Conservation (phyloP, 768 basidiomycete species). For the Ramaria rubella region DNA sequence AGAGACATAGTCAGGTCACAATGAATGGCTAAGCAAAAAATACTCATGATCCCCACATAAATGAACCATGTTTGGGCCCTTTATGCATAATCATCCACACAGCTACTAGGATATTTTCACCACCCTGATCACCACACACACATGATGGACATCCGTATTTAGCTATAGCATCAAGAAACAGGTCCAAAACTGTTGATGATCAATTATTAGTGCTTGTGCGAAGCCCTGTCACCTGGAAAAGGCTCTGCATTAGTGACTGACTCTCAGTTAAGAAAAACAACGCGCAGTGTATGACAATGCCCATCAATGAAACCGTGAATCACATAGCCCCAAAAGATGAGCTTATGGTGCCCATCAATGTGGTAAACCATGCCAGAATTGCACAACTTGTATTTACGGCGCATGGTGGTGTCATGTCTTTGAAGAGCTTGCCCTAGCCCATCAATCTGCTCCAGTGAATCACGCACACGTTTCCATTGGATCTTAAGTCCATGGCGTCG, state of each 20-base stretch:
- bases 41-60: too few species aligned
- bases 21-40: not conserved
- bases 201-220: conserved; percentile 33
- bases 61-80: too few species aligned
- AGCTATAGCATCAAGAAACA: conserved; percentile 23
- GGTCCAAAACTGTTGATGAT: conserved; percentile 28
- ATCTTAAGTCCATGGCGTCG: conserved; percentile 21
- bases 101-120: conserved; percentile 32
- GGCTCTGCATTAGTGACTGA: not conserved
- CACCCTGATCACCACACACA: conserved; percentile 34
- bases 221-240: conserved; percentile 27
- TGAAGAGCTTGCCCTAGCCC: conserved; percentile 22
- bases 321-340: conserved; percentile 11
- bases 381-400: not conserved
- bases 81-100: too few species aligned
- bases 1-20: not conserved
- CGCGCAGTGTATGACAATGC: conserved; percentile 6
- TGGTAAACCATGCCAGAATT: not conserved
- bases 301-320: conserved; percentile 13
- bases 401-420: not conserved
- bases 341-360: conserved; percentile 12
- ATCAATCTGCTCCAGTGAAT: conserved; percentile 27
- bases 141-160: conserved; percentile 27
- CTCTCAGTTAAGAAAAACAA: not conserved
- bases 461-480: conserved; percentile 18